Percentiles rank a stretch among this genome's conserved stretches.
Evolutionary conservation across 2,329 filamentous ascomycete species (phyloP).

Genomic region (Phyllosticta citrichinensis): DNA sequence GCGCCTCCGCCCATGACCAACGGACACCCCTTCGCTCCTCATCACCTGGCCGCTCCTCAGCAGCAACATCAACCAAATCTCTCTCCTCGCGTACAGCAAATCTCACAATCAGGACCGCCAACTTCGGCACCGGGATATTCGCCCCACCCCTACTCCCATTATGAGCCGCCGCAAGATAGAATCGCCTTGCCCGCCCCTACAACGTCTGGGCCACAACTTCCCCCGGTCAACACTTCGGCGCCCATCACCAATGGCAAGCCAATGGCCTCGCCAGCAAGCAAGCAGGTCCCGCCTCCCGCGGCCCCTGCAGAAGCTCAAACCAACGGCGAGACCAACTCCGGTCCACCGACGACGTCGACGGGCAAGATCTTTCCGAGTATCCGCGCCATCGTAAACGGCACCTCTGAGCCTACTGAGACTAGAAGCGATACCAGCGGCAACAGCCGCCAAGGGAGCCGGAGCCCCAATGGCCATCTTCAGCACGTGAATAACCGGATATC

Average conservation of each 20-base stretch:
- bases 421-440: constrained; percentile 20
- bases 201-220: constrained; percentile 21
- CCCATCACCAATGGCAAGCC: constrained; percentile 14
- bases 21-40: constrained; percentile 16
- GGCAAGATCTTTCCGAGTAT: constrained; percentile 45
- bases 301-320: constrained; percentile 29
- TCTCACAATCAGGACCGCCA: constrained; percentile 25
- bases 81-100: constrained; percentile 32
- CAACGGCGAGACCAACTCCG: constrained; percentile 13
- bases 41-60: constrained; percentile 11
- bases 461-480: constrained; percentile 18
- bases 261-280: not conserved
- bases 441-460: constrained; percentile 33
- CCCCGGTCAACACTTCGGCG: constrained; percentile 20
- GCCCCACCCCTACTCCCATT: constrained; percentile 22
- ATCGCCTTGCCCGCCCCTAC: not conserved
- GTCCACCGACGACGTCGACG: constrained; percentile 18
- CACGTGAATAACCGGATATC: constrained; percentile 5
- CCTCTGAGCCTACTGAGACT: constrained; percentile 17
- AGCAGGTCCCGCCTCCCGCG: constrained; percentile 17
- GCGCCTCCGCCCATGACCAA: constrained; percentile 26
- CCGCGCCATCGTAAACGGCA: constrained; percentile 34
- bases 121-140: constrained; percentile 38
- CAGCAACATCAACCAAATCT: constrained; percentile 25
- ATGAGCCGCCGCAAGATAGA: constrained; percentile 12